Conservation (phyloP, 2,329 filamentous ascomycete genomes). For the Phialemonium atrogriseum region DNA sequence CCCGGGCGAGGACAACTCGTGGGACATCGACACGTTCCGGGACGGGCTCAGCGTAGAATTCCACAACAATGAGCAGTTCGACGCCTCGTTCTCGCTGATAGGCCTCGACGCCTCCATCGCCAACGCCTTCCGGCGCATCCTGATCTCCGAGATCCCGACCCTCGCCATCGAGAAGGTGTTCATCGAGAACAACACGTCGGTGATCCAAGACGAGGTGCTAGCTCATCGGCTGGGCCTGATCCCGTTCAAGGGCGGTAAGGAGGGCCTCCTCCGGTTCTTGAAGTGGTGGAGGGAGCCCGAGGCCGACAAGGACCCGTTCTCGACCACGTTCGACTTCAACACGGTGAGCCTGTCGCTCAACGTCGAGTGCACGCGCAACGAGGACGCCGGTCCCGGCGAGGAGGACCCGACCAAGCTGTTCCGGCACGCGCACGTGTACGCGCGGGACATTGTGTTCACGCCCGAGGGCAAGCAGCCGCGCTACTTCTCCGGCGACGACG, state of each 20-base stretch:
- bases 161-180: slow-evolving; percentile 92
- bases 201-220: slow-evolving; percentile 96
- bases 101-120: slow-evolving; percentile 88
- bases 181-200: slow-evolving; percentile 92
- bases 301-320: slow-evolving; percentile 51
- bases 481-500: slow-evolving; percentile 59
- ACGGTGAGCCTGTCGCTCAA: slow-evolving; percentile 73
- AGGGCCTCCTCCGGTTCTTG: slow-evolving; percentile 69
- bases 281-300: slow-evolving; percentile 70
- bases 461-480: slow-evolving; percentile 65
- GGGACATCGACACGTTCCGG: slow-evolving; percentile 36
- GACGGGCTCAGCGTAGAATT: slow-evolving; percentile 53
- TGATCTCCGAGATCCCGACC: slow-evolving; percentile 89
- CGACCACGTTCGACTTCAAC: slow-evolving; percentile 69
- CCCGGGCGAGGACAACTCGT: slow-evolving; percentile 66
- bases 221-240: slow-evolving; percentile 84
- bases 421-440: slow-evolving; percentile 76
- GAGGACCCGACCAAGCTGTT: slow-evolving; percentile 79
- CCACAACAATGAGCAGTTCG: slow-evolving; percentile 69
- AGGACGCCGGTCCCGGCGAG: slow-evolving; percentile 61
- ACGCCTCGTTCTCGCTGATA: slow-evolving; percentile 83
- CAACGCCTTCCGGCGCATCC: slow-evolving; percentile 94
- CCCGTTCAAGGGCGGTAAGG: slow-evolving; percentile 71
- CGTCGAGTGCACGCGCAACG: slow-evolving; percentile 72
- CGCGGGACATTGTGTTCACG: slow-evolving; percentile 66